Evolutionary conservation across 345 rosid species (phyloP).

Genomic region (Dimocarpus longan): DNA sequence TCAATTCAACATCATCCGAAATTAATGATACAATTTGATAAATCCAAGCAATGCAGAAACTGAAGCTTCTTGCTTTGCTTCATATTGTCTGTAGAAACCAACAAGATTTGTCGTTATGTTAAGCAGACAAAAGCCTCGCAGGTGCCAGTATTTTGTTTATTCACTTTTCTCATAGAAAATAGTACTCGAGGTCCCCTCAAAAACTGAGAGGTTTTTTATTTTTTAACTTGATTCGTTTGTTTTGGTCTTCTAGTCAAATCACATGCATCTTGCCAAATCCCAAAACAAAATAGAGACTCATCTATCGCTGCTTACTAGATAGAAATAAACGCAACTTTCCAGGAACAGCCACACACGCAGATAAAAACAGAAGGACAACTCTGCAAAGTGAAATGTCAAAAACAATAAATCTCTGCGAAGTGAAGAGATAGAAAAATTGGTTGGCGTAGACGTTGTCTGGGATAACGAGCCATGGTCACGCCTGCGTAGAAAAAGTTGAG

Average conservation of each 20-base stretch:
- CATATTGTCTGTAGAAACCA: background rate
- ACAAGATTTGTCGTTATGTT: slow-evolving; percentile 19
- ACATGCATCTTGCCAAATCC: slow-evolving; percentile 33
- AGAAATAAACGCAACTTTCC: slow-evolving; percentile 11
- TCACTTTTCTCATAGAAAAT: slow-evolving; percentile 31
- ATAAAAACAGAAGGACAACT: slow-evolving; percentile 18
- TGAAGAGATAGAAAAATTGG: background rate
- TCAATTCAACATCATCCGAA: background rate
- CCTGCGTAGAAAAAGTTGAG: slow-evolving; percentile 21
- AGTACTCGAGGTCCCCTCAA: slow-evolving; percentile 37
- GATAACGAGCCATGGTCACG: slow-evolving; percentile 32
- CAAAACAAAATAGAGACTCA: slow-evolving; percentile 6
- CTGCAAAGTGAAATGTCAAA: slow-evolving; percentile 10
- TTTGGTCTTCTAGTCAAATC: slow-evolving; percentile 20
- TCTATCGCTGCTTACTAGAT: background rate
- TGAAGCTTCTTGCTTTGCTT: slow-evolving; percentile 49
- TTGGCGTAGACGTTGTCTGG: slow-evolving; percentile 31
- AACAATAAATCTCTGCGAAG: slow-evolving; percentile 6
- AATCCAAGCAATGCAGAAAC: slow-evolving; percentile 25
- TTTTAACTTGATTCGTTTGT: background rate
- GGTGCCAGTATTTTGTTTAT: slow-evolving; percentile 27
- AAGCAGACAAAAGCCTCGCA: slow-evolving; percentile 37
- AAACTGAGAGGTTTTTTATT: slow-evolving; percentile 27
- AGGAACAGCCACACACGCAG: slow-evolving; percentile 24
- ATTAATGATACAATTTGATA: background rate